Conservation (phyloP, 352 stramenopile species). For the Globisporangium heterothallicum region DNA sequence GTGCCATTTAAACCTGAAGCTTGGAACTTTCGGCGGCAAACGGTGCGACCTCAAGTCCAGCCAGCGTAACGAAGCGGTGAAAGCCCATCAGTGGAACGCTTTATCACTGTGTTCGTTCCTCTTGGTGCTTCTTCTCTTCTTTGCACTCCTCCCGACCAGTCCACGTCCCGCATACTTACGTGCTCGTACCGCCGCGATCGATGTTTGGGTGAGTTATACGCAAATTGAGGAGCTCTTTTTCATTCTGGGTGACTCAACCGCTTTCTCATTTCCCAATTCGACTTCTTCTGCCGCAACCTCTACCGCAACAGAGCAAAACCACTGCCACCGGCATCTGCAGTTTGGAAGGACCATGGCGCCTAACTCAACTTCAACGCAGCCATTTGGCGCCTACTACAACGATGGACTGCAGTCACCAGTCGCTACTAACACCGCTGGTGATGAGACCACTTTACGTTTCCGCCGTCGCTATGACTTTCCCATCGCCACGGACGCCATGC, state of each 20-base stretch:
- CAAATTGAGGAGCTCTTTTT: background rate
- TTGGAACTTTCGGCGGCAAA: too few relatives aligned
- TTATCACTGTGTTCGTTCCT: background rate
- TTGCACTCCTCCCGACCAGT: background rate
- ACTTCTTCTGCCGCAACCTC: conserved; percentile 3
- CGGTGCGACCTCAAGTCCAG: too few relatives aligned
- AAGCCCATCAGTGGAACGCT: too few relatives aligned
- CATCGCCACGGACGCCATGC: conserved; percentile 14
- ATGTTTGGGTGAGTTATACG: conserved; percentile 4
- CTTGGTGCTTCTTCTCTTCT: background rate
- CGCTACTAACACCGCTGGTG: background rate
- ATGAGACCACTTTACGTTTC: background rate
- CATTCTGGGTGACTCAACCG: conserved; percentile 14
- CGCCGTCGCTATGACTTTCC: conserved; percentile 1
- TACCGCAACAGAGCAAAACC: background rate
- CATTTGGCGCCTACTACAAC: too few relatives aligned
- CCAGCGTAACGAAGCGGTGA: too few relatives aligned
- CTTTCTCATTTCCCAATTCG: conserved; percentile 22
- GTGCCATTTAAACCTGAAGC: background rate
- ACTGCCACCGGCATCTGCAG: conserved; percentile 7
- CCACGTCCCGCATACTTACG: background rate
- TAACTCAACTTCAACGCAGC: too few relatives aligned
- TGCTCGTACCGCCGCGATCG: background rate
- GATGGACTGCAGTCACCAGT: background rate
- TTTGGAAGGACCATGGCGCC: too few relatives aligned